Conservation (phyloP, 306 rosid genomes). For the Vigna radiata region DNA sequence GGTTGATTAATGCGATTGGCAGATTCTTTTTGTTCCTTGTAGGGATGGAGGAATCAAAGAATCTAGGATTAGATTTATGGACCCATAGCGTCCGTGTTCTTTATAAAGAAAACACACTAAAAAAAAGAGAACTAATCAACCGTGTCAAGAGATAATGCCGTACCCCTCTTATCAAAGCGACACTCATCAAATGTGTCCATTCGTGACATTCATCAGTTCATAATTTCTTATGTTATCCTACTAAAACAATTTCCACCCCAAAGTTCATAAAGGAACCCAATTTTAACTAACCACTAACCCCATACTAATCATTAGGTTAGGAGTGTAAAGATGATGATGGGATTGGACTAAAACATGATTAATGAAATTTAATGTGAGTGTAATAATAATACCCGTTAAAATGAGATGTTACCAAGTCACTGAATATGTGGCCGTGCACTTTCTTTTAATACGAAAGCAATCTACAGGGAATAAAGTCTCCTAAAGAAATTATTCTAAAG, state of each 20-base stretch:
- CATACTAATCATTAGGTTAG: conserved; percentile 26
- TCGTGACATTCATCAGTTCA: conserved; percentile 33
- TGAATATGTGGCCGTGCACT: conserved; percentile 41
- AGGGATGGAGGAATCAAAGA: conserved; percentile 89
- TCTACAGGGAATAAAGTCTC: conserved; percentile 52
- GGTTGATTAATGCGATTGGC: conserved; percentile 65
- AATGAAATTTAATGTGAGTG: conserved; percentile 14
- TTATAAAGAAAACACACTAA: conserved; percentile 46
- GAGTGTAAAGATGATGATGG: not conserved
- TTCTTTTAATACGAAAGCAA: conserved; percentile 43
- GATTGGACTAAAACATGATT: conserved; percentile 10
- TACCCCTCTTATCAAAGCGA: conserved; percentile 44
- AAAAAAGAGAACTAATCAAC: conserved; percentile 50
- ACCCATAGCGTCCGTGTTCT: conserved; percentile 51
- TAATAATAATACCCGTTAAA: conserved; percentile 24
- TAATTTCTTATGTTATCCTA: conserved; percentile 55
- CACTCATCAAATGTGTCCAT: conserved; percentile 37
- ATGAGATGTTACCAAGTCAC: conserved; percentile 50
- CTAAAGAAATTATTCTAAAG: conserved; percentile 73
- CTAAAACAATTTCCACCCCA: conserved; percentile 49
- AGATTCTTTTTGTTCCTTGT: conserved; percentile 93
- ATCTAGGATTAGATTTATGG: conserved; percentile 83
- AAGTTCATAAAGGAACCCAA: conserved; percentile 37
- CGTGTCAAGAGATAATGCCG: conserved; percentile 42
- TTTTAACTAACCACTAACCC: conserved; percentile 32